A percentile compares a stretch with the other conserved stretches of the same genome.
These are phyloP conservation scores for Diaporthe sp. DNA, from an alignment of 2,329 filamentous ascomycete species.

Conservation along the genomic window DNA sequence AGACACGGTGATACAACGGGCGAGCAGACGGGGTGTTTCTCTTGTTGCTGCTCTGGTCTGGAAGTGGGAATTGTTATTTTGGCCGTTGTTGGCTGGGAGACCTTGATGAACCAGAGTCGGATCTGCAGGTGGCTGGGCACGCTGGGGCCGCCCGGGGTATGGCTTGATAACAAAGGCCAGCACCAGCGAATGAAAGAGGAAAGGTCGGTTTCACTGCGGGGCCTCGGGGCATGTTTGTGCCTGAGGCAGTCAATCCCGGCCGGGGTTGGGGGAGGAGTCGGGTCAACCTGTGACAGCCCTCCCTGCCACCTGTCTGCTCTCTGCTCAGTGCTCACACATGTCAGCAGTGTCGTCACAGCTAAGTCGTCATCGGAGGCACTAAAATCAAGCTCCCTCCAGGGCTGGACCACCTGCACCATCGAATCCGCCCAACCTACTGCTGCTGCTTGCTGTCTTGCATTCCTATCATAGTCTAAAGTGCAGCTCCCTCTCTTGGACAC, in stretches of 20 bases:
- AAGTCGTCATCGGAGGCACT: slow-evolving; percentile 29
- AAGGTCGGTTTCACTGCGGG: slow-evolving; percentile 30
- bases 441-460: slow-evolving; percentile 12
- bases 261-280: not conserved
- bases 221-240: slow-evolving; percentile 32
- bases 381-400: slow-evolving; percentile 29
- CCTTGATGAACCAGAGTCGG: slow-evolving; percentile 30
- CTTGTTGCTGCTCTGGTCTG: slow-evolving; percentile 33
- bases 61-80: slow-evolving; percentile 34
- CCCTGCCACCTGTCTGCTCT: slow-evolving; percentile 4
- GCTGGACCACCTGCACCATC: slow-evolving; percentile 11
- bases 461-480: slow-evolving; percentile 1
- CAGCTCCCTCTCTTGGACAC: slow-evolving; percentile 13
- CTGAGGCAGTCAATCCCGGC: not conserved
- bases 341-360: slow-evolving; percentile 31
- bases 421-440: not conserved
- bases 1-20: slow-evolving; percentile 31
- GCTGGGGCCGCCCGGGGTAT: slow-evolving; percentile 27
- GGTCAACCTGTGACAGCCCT: not conserved
- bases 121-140: slow-evolving; percentile 32
- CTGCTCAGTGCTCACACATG: slow-evolving; percentile 22
- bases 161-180: slow-evolving; percentile 32
- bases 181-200: slow-evolving; percentile 33
- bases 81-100: slow-evolving; percentile 35
- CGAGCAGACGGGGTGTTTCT: slow-evolving; percentile 19